Conservation (phyloP, 2,329 filamentous ascomycete species). For the Colletotrichum sublineola region DNA sequence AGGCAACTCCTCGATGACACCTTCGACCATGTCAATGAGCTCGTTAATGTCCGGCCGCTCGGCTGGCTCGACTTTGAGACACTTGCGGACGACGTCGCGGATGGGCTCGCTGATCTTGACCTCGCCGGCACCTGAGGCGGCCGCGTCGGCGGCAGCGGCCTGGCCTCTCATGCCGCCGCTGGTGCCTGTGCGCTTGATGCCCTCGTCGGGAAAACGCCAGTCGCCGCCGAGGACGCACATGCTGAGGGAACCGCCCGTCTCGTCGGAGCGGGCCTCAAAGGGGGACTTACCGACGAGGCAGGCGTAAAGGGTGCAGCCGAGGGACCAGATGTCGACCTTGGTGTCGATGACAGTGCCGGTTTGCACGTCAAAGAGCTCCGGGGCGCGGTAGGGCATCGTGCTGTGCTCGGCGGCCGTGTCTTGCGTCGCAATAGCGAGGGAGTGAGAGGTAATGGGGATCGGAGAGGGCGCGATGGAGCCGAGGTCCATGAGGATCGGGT, state of each 20-base stretch:
- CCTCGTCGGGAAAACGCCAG: conserved; percentile 96
- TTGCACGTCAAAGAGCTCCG: conserved; percentile 98
- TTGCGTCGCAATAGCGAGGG: conserved; percentile 90
- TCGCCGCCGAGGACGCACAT: conserved; percentile 94
- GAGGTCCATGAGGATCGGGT: conserved; percentile 96
- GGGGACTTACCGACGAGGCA: conserved; percentile 97
- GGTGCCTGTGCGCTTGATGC: conserved; percentile 62
- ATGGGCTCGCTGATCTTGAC: conserved; percentile 82
- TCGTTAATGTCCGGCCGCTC: conserved; percentile 91
- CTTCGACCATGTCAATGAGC: conserved; percentile 83
- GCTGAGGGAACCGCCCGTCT: conserved; percentile 93
- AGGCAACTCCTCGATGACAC: conserved; percentile 75
- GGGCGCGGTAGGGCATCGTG: conserved; percentile 98
- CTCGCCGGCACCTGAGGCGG: conserved; percentile 52
- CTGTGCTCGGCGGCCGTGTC: conserved; percentile 96
- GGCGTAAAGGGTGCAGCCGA: conserved; percentile 97
- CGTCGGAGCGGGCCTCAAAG: conserved; percentile 95
- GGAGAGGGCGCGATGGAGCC: conserved; percentile 91
- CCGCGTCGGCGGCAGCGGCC: conserved; percentile 46
- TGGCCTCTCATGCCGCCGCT: conserved; percentile 49
- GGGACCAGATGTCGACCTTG: conserved; percentile 97
- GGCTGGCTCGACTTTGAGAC: conserved; percentile 86
- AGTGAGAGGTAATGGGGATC: conserved; percentile 89
- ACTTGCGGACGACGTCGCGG: conserved; percentile 88
- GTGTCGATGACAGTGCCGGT: conserved; percentile 93